These are phyloP conservation scores for Botrytis medusae DNA, from an alignment of 2,329 filamentous ascomycete species.

Conservation along the genomic window DNA sequence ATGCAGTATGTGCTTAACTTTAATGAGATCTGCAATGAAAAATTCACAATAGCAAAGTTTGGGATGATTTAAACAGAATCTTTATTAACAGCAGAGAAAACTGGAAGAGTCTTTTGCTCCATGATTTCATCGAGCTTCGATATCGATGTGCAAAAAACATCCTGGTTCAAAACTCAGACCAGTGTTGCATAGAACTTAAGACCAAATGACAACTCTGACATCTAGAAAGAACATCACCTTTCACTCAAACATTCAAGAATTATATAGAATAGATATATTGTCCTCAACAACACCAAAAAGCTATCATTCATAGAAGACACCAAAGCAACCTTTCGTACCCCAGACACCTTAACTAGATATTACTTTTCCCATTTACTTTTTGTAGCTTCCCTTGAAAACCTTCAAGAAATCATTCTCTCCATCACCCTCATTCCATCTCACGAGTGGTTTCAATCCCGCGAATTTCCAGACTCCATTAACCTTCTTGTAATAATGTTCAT, in stretches of 20 bases:
- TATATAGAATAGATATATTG: not conserved
- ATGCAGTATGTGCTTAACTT: no score
- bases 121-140: not conserved
- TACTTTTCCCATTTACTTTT: not conserved
- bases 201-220: not conserved
- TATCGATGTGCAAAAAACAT: not conserved
- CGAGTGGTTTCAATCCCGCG: conserved; percentile 35
- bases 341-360: not conserved
- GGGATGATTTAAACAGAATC: not conserved
- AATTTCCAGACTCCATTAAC: conserved; percentile 37
- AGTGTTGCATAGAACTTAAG: not conserved
- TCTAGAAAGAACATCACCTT: not conserved
- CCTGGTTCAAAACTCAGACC: rapidly evolving
- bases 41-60: not conserved
- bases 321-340: not conserved
- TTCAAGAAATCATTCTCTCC: conserved; percentile 33
- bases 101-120: not conserved
- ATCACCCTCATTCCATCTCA: conserved; percentile 34
- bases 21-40: not conserved
- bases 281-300: not conserved
- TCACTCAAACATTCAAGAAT: not conserved
- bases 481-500: conserved; percentile 36
- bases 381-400: conserved; percentile 34
- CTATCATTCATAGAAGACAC: not conserved
- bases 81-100: not conserved